These are phyloP conservation scores for Cyberlindnera maritima DNA, from an alignment of 805 yeast species.

Conservation along the genomic window DNA sequence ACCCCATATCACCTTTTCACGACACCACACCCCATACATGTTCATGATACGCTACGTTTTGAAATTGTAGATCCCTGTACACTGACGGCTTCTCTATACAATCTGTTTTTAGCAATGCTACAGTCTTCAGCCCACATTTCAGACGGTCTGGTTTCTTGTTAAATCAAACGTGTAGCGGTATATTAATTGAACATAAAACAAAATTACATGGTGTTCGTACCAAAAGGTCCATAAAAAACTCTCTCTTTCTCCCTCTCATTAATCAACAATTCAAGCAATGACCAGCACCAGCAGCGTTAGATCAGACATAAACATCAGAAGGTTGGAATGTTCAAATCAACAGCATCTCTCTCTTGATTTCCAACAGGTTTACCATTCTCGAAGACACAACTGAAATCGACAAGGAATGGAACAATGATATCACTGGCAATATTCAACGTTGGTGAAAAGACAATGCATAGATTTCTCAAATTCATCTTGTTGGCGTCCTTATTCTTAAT, in stretches of 20 bases:
- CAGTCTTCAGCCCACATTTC: too few species aligned
- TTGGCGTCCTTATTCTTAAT: constrained; percentile 58
- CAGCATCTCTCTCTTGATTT: constrained; percentile 41
- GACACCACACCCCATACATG: neutral
- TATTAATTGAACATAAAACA: too few species aligned
- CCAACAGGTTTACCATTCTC: constrained; percentile 44
- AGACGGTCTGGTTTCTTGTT: too few species aligned
- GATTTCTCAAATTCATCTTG: constrained; percentile 81
- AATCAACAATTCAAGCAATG: neutral
- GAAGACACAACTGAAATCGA: constrained; percentile 61
- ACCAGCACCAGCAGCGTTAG: neutral
- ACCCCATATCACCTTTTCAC: neutral
- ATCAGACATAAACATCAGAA: constrained; percentile 12
- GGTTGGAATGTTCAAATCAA: constrained; percentile 53
- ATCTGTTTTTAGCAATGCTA: too few species aligned
- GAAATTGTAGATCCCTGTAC: too few species aligned
- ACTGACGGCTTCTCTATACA: too few species aligned
- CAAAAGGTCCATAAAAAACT: too few species aligned
- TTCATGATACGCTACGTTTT: neutral
- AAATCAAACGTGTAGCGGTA: too few species aligned
- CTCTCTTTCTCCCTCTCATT: too few species aligned
- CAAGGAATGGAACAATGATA: constrained; percentile 55
- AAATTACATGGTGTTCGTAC: too few species aligned
- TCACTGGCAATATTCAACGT: constrained; percentile 68
- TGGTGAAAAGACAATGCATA: constrained; percentile 80